These are phyloP conservation scores for Arabidopsis lyrata DNA, from an alignment of 441 rosid species.

Conservation along the genomic window DNA sequence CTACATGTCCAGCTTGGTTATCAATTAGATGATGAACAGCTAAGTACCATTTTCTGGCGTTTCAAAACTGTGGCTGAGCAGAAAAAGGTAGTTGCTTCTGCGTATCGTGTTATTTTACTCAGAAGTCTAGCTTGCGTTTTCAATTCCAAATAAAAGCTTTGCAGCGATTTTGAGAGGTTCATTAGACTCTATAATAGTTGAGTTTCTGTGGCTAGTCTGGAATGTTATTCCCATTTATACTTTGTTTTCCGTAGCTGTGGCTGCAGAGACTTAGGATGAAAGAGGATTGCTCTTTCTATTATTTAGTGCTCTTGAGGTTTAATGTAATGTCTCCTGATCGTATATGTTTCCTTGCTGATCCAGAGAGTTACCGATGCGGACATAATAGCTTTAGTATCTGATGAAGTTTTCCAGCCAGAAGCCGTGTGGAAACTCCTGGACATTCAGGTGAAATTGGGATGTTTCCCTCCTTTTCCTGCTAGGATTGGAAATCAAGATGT, in stretches of 20 bases:
- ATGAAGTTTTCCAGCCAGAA: conserved; percentile 95
- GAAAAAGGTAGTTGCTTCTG: conserved; percentile 68
- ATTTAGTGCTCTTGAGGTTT: conserved; percentile 21
- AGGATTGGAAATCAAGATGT: background rate
- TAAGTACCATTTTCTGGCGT: conserved; percentile 78
- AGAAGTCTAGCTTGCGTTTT: background rate
- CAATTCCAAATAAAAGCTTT: background rate
- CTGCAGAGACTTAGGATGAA: background rate
- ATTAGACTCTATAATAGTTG: background rate
- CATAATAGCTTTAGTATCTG: conserved; percentile 88
- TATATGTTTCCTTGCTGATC: conserved; percentile 39
- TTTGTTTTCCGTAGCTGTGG: background rate
- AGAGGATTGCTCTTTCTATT: background rate
- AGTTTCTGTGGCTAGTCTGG: background rate
- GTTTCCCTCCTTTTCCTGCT: no score
- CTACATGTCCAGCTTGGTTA: conserved; percentile 75
- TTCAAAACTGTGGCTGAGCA: conserved; percentile 90
- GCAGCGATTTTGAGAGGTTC: background rate
- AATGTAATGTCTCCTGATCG: conserved; percentile 36
- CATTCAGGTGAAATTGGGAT: conserved; percentile 66
- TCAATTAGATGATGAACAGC: conserved; percentile 76
- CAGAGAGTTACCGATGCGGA: conserved; percentile 94
- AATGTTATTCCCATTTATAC: background rate
- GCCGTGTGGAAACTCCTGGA: conserved; percentile 81
- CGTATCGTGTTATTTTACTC: background rate